Evolutionary conservation across 805 yeast species (phyloP), one percentile per base, ranked within the genome.

Genomic region (Grigorovia jiainica): DNA sequence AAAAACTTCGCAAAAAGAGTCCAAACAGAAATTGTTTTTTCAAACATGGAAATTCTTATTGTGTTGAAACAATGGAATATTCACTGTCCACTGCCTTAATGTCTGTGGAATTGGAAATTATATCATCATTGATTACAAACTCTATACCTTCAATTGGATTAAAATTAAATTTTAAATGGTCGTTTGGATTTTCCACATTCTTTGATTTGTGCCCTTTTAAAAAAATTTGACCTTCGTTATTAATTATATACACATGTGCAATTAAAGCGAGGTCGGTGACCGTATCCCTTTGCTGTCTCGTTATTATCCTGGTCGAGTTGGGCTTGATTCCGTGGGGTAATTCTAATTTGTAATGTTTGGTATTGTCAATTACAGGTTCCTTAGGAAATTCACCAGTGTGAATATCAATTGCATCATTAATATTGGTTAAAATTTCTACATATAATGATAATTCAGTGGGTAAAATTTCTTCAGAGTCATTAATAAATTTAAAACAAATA

Each of bases 401-500:
- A 15, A 13, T 27, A 5, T 27, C 24, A 21, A 8, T 6, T 21
- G 6, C n/a, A 15, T 13, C n/a, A 13, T 27, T 13, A 7, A 27
- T 27, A 13, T 8, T 15, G 16, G n/a, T 13, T 3, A 13, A 27
- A 27, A 4, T 27, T 11, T 38, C 19, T 9, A 41, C 4, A 5
- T 23, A 24, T 13, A 41, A 23, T 3, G 25, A 15, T 24, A 41
- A 19, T 7, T 31, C 38, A 5, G 20, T 10, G 3, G 39, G 38
- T 31, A 41, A 13, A 10, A 33, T 8, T 13, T 18, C 17, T 7
- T 13, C 16, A 11, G 35, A 34, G 9, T 32, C 35, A 33, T 41
- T 41, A 10, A 20, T 32, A 18, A 41, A 36, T 33, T 36, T 33
- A 31, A 41, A 41, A 31, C 40, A 41, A 10, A 41, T 11, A 16